Base-by-base conservation (phyloP, 495 filamentous ascomycete genomes). In the Mytilinidion resinicola region DNA sequence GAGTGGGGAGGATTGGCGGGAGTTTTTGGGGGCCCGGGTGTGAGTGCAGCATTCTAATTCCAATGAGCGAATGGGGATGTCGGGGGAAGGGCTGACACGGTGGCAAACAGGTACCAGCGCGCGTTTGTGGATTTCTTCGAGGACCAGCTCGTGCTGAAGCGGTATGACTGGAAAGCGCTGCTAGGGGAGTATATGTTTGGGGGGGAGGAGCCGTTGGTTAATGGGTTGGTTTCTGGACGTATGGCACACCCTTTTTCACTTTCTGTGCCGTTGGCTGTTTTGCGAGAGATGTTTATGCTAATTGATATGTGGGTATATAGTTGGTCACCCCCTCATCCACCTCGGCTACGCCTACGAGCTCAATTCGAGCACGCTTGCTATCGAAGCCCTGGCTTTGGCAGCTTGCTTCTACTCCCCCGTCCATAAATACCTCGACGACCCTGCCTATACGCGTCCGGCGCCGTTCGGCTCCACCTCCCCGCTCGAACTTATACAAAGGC, bases 81-180 rank as follows among this genome's bases (percentile, higher is more conserved):
- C 33, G 12, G 25, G n/a, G 1, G 9, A 9, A 25, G 2, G 1
- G 35, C 39, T 59, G 36, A 59, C 42, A 14, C 1, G 9, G 9
- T 1, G 21, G n/a, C n/a, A n/a, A 14, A 42, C 25, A 86, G 83
- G 55, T 95, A 95, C 68, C 88, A 99, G 68, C 78, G 95, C 33
- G 91, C 92, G 4, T 96, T 84, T 67, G 74, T 96, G 17, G 89
- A 96, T 69, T 95, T 90, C 65, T 96, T 93, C 65, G 91, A 96
- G 67, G 91, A 96, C 69, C 79, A 87, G 58, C 72, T 96, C 43
- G 89, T 86, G 6, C 78, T 79, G 33, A 77, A 84, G 53, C 77
- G 80, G 38, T 96, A 96, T 72, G 81, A 93, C 69, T 96, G 91
- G 91, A 89, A 86, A 67, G 71, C 75, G 38, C 81, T 95, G 6